Percentiles rank a stretch among this genome's conserved stretches.
Conservation (phyloP, 805 yeast genomes). For the Saccharomycopsis sp. region DNA sequence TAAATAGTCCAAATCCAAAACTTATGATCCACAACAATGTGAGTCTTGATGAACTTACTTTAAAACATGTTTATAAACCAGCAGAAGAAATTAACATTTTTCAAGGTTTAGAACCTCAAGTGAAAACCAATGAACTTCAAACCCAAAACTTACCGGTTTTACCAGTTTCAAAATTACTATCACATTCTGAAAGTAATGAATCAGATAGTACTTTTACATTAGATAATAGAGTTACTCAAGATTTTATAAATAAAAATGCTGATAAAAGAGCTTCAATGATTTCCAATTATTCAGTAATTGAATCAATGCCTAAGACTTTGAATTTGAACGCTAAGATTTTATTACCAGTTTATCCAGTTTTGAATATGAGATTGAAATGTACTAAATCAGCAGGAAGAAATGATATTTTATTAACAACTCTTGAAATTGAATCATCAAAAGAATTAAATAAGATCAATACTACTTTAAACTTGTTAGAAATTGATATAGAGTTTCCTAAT, state of each 20-base stretch:
- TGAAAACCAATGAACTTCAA: slow-evolving; percentile 3
- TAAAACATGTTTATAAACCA: slow-evolving; percentile 11
- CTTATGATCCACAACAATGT: slow-evolving; percentile 14
- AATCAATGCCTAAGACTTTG: slow-evolving; percentile 6
- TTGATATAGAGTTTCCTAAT: slow-evolving; percentile 20
- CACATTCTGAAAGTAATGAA: not conserved
- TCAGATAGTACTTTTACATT: not conserved
- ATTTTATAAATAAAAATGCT: not conserved
- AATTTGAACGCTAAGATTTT: slow-evolving; percentile 16
- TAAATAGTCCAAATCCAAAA: not conserved
- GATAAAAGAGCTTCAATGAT: slow-evolving; percentile 8
- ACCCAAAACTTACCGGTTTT: slow-evolving; percentile 2
- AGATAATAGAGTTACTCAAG: too few species aligned
- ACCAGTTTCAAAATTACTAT: slow-evolving; percentile 1
- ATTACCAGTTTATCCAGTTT: slow-evolving; percentile 22
- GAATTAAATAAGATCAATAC: slow-evolving; percentile 21
- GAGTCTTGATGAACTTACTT: slow-evolving; percentile 15
- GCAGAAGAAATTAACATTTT: slow-evolving; percentile 10
- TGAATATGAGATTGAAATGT: slow-evolving; percentile 30
- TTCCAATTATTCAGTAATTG: slow-evolving; percentile 3
- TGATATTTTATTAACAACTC: slow-evolving; percentile 29
- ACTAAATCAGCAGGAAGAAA: slow-evolving; percentile 38
- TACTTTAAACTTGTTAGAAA: slow-evolving; percentile 15
- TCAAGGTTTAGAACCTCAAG: slow-evolving; percentile 15
- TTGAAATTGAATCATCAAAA: slow-evolving; percentile 32